A percentile compares a stretch with the other conserved stretches of the same genome.
Evolutionary conservation across 2,329 filamentous ascomycete genomes (phyloP).

Genomic region (Rhinocladiella similis): DNA sequence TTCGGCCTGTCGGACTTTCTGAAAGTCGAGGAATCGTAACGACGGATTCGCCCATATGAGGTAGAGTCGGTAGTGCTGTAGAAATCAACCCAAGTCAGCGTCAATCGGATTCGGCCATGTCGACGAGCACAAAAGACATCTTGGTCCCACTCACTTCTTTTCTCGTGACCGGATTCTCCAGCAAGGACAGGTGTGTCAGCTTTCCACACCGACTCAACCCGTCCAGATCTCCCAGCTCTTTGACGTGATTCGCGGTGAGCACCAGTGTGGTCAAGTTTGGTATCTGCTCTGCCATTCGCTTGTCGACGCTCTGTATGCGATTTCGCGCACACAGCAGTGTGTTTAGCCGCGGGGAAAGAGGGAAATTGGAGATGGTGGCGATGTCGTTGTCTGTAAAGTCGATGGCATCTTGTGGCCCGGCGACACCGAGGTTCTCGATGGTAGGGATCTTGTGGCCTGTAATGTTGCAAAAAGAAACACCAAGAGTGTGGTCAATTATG

Average conservation of each 20-base stretch:
- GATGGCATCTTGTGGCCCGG: constrained; percentile 88
- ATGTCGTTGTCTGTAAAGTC: constrained; percentile 99
- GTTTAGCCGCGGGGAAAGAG: constrained; percentile 81
- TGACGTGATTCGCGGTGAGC: constrained; percentile 77
- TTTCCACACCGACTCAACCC: constrained; percentile 67
- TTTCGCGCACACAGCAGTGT: constrained; percentile 90
- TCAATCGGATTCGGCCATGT: no score
- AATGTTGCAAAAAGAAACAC: constrained; percentile 45
- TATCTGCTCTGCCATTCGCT: constrained; percentile 69
- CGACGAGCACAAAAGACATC: no score
- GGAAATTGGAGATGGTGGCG: constrained; percentile 84
- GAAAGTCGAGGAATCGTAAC: constrained; percentile 88
- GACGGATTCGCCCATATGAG: constrained; percentile 81
- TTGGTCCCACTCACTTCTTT: constrained; percentile 73
- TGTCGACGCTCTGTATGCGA: constrained; percentile 78
- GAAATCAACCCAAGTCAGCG: background rate
- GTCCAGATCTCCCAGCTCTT: constrained; percentile 84
- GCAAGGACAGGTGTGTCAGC: constrained; percentile 76
- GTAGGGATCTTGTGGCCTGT: constrained; percentile 96
- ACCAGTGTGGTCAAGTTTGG: constrained; percentile 82
- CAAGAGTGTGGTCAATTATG: constrained; percentile 78
- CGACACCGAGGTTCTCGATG: constrained; percentile 96
- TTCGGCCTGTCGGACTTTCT: constrained; percentile 86
- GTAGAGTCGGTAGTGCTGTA: constrained; percentile 87
- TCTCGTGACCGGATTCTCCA: constrained; percentile 86